phyloP scores from a whole-genome alignment of 192 early-diverging fungal genomes.

The Mortierella alpina region DNA sequence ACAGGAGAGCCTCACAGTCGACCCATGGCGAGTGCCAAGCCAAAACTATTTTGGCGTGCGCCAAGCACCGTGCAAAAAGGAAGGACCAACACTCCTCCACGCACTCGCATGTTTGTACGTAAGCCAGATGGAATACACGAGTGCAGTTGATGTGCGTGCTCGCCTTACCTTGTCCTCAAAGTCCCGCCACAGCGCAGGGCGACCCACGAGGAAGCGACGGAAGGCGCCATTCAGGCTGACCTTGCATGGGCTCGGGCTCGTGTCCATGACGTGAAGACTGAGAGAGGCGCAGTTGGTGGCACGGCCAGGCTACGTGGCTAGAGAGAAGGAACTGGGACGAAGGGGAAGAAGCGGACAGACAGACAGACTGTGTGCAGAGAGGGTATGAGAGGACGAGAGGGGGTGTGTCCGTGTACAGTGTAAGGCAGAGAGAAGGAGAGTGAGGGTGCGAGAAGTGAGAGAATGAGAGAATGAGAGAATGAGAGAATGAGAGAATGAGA shows the following conservation, averaged over 20 bases:
- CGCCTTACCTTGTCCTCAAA: conserved; percentile 48
- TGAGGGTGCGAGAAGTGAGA: neutral
- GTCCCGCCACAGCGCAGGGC: conserved; percentile 30
- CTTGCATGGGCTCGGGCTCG: conserved; percentile 32
- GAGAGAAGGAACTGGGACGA: no score
- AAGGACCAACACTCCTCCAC: neutral
- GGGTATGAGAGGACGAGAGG: neutral
- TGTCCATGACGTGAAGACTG: no score
- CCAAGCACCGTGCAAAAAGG: neutral
- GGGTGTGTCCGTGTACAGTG: neutral
- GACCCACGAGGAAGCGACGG: conserved; percentile 31
- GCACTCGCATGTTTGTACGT: neutral
- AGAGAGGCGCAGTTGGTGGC: no score
- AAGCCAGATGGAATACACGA: no score
- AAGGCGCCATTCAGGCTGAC: conserved; percentile 37
- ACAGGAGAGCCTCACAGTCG: no score
- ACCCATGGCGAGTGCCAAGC: neutral
- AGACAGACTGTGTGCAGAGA: neutral
- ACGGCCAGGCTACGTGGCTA: no score
- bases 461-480: neutral
- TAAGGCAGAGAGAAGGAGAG: neutral
- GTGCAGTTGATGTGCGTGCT: no score
- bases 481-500: neutral
- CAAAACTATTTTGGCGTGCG: neutral
- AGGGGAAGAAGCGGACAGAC: no score